Conservation (phyloP, 2,329 filamentous ascomycete genomes). For the Metarhizium robertsii region DNA sequence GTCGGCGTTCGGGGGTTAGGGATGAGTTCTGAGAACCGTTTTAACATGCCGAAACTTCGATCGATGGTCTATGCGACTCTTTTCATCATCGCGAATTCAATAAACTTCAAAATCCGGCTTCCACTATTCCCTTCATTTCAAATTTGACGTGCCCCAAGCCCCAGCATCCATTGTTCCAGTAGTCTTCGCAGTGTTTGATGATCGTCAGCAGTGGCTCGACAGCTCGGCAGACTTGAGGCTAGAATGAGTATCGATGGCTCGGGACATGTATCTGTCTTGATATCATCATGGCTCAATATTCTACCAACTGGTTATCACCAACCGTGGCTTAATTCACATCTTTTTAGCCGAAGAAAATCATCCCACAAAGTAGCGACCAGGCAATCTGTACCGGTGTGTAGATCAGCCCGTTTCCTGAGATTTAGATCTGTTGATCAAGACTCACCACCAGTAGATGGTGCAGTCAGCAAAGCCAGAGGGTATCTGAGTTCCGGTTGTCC, state of each 20-base stretch:
- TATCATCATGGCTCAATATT: too few species aligned
- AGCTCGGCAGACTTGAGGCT: conserved; percentile 38
- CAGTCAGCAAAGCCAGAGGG: too few species aligned
- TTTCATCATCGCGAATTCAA: neutral
- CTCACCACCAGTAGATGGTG: too few species aligned
- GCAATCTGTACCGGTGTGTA: too few species aligned
- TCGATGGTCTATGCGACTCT: neutral
- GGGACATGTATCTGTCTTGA: neutral
- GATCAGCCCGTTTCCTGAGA: too few species aligned
- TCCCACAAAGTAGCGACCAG: too few species aligned
- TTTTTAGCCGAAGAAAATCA: too few species aligned
- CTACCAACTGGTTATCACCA: too few species aligned
- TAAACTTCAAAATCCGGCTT: neutral
- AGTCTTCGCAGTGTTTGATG: conserved; percentile 44
- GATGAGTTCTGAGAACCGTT: neutral
- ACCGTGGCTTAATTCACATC: too few species aligned
- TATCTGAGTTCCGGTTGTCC: too few species aligned
- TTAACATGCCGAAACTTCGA: neutral
- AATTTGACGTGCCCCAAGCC: conserved; percentile 15
- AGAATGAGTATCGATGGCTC: conserved; percentile 48
- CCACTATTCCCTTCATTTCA: conserved; percentile 15
- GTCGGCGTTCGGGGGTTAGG: neutral
- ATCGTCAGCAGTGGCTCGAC: conserved; percentile 52
- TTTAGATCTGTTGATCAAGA: too few species aligned
- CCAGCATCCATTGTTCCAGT: conserved; percentile 28